Base-by-base conservation (phyloP, 495 filamentous ascomycete species). In the Podospora comata region DNA sequence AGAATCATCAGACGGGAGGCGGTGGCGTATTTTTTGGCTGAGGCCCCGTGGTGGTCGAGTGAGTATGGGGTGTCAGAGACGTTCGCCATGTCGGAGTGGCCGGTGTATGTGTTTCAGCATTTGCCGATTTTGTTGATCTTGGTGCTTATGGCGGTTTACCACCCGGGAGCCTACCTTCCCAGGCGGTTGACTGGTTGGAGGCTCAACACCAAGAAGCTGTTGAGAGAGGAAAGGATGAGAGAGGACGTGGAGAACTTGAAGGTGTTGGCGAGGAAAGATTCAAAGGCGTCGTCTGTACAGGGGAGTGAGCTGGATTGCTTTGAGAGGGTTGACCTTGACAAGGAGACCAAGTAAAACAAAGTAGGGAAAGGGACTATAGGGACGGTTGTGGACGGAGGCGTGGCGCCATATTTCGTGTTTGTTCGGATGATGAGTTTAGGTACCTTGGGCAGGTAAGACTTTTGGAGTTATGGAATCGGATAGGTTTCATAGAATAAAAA, bases 151-250 rank as follows among this genome's bases (percentile, higher is more conserved):
- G 68, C 59, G 27, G 15, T 70, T 7, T 67, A 58, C 28, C 32
- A 67, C 55, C 68, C 68, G 19, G 68, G 68, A 19, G 26, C 28
- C 48, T 70, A 70, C 39, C 54, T 70, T 3, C 68, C 68, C n/a
- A 59, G 23, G 64, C 64, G 60, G 20, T 28, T 70, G 44, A 63
- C 54, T 4, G 68, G 68, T 2, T 64, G 64, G 34, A 15, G 58
- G 48, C 18, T 67, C 15, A 62, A 55, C 28, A 26, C 59, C 16
- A 53, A 64, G 32, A 5, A 19, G 34, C 23, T 65, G 26, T 3
- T 65, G 11, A 27, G 27, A 7, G 59, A 64, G 30, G 32, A 63
- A 32, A 63, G n/a, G 61, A 63, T 20, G 30, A 54, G 60, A 60
- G 65, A 34, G 26, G 55, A 57, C 15, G 19, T n/a, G 9, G 27